Conservation (phyloP, 192 early-diverging fungal species). For the Mortierella claussenii region DNA sequence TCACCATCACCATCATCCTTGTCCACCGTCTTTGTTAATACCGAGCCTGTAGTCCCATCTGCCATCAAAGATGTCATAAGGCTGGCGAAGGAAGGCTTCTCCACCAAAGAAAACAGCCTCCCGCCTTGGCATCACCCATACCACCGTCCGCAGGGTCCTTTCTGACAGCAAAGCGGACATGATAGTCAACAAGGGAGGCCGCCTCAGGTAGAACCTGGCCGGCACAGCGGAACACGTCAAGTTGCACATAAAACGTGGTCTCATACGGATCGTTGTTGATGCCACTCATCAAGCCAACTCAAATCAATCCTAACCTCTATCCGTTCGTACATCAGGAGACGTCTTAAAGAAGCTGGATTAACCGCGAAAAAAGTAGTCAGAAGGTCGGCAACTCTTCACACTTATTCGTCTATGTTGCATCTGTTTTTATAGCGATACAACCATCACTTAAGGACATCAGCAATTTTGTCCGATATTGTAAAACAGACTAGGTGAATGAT, state of each 20-base stretch:
- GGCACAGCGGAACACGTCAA: conserved; percentile 8
- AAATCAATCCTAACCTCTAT: too few species aligned
- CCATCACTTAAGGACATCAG: too few species aligned
- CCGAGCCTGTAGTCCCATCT: too few species aligned
- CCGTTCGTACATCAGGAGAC: too few species aligned
- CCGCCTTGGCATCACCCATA: background rate
- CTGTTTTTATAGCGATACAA: too few species aligned
- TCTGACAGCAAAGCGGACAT: conserved; percentile 6
- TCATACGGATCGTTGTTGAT: background rate
- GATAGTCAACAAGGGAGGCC: conserved; percentile 8
- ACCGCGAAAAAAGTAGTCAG: conserved; percentile 7
- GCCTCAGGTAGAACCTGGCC: conserved; percentile 1
- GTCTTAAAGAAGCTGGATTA: too few species aligned
- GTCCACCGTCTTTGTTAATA: too few species aligned
- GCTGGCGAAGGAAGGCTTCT: background rate
- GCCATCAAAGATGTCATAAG: background rate
- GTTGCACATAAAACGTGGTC: conserved; percentile 6
- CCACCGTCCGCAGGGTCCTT: background rate
- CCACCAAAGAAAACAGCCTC: background rate
- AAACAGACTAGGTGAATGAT: too few species aligned
- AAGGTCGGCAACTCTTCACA: too few species aligned
- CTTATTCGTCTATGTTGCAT: too few species aligned
- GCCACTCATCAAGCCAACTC: background rate
- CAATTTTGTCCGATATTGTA: too few species aligned
- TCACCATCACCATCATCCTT: too few species aligned